A percentile compares a stretch with the other conserved stretches of the same genome.
Evolutionary conservation across 2,329 filamentous ascomycete genomes (phyloP).

Genomic region (Colletotrichum caudatum): DNA sequence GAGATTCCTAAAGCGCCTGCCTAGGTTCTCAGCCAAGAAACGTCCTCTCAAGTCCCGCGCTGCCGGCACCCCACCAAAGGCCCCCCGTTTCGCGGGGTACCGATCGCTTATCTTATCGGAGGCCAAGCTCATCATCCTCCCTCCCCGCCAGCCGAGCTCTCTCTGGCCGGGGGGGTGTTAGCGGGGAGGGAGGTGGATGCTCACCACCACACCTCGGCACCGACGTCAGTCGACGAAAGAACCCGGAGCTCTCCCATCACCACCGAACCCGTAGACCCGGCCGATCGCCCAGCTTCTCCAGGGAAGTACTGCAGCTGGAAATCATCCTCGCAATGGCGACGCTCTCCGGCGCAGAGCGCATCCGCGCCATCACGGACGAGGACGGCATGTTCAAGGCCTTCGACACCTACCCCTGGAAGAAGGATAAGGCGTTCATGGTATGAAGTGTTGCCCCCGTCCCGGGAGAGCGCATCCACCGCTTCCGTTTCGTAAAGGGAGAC

Average conservation of each 20-base stretch:
- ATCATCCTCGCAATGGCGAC: conserved; percentile 27
- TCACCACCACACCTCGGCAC: conserved; percentile 7
- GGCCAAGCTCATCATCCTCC: background rate
- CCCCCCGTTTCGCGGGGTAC: conserved; percentile 19
- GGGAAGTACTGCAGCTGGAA: background rate
- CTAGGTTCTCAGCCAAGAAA: conserved; percentile 9
- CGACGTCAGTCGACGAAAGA: background rate
- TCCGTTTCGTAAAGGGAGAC: background rate
- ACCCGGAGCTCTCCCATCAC: background rate
- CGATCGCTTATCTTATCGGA: conserved; percentile 19
- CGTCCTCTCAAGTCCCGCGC: background rate
- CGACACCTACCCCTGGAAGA: conserved; percentile 75
- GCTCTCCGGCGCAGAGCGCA: conserved; percentile 51
- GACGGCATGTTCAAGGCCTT: conserved; percentile 69
- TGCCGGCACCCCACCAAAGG: conserved; percentile 2
- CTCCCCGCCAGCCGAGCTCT: conserved; percentile 15
- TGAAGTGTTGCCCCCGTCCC: background rate
- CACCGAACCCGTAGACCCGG: background rate
- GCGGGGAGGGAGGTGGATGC: background rate
- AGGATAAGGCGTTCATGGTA: conserved; percentile 77
- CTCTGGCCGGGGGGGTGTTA: background rate
- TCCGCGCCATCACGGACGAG: conserved; percentile 55
- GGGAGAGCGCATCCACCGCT: background rate
- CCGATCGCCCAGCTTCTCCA: background rate
- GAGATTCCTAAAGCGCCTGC: too few species aligned